These are phyloP conservation scores for Bonia amplexicaulis DNA, from an alignment of 176 grass and related monocot species.

Conservation along the genomic window DNA sequence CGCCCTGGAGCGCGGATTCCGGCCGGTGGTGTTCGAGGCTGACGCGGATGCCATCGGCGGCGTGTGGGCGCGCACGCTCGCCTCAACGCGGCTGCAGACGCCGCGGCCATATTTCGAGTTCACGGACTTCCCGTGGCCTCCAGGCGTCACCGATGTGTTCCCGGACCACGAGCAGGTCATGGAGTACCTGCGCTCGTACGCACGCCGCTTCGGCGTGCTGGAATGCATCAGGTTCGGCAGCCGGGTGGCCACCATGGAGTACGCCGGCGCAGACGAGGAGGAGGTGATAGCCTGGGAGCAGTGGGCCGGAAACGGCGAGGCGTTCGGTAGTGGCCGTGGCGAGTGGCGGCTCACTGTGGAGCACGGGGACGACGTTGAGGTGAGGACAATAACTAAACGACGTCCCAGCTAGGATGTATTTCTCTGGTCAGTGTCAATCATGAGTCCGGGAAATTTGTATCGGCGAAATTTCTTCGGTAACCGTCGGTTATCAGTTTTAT, in stretches of 20 bases:
- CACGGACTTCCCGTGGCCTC: slow-evolving; percentile 57
- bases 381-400: no score
- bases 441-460: no score
- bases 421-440: no score
- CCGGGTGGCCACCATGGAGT: slow-evolving; percentile 35
- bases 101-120: slow-evolving; percentile 28
- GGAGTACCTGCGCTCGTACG: slow-evolving; percentile 48
- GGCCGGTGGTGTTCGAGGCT: slow-evolving; percentile 43
- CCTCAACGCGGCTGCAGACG: slow-evolving; percentile 47
- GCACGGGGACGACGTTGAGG: not conserved
- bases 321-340: slow-evolving; percentile 29
- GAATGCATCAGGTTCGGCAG: slow-evolving; percentile 35
- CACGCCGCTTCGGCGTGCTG: slow-evolving; percentile 36
- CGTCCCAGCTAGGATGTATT: no score
- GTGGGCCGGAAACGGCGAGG: slow-evolving; percentile 55
- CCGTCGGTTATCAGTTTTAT: no score
- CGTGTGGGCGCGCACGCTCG: slow-evolving; percentile 44
- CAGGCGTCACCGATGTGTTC: not conserved
- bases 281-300: slow-evolving; percentile 38
- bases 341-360: slow-evolving; percentile 3
- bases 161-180: slow-evolving; percentile 36
- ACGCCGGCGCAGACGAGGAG: slow-evolving; percentile 26
- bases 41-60: slow-evolving; percentile 33
- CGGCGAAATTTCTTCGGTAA: no score
- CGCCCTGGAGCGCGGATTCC: slow-evolving; percentile 38